Conservation (phyloP, 108 stramenopile genomes). For the Chaetoceros tenuissimus region DNA sequence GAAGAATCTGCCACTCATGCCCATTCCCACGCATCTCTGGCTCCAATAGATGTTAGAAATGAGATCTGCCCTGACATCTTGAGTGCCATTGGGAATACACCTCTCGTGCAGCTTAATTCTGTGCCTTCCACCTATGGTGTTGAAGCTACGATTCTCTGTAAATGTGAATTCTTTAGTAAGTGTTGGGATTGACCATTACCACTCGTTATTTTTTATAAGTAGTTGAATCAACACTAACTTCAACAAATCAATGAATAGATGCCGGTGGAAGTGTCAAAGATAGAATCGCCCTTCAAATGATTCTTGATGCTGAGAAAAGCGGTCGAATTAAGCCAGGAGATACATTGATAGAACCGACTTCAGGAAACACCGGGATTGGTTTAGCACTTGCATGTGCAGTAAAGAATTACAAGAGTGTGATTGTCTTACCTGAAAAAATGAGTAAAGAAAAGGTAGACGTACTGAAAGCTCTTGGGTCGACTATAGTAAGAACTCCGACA, state of each 20-base stretch:
- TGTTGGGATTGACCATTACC: too few relatives aligned
- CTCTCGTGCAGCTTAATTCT: constrained; percentile 57
- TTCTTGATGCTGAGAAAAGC: constrained; percentile 51
- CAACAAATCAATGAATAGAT: too few relatives aligned
- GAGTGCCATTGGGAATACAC: constrained; percentile 68
- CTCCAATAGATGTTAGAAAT: too few relatives aligned
- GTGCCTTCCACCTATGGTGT: constrained; percentile 25
- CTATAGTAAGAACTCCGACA: constrained; percentile 89
- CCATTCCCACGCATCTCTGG: too few relatives aligned
- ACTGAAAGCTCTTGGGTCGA: constrained; percentile 84
- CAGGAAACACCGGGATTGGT: constrained; percentile 95
- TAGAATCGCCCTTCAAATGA: constrained; percentile 81
- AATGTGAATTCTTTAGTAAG: constrained; percentile 75
- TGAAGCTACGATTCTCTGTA: constrained; percentile 58
- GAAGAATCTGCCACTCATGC: too few relatives aligned
- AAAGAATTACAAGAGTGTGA: constrained; percentile 83
- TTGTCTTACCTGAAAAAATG: constrained; percentile 93
- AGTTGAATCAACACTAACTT: too few relatives aligned
- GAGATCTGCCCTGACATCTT: constrained; percentile 26
- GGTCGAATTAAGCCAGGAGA: constrained; percentile 81
- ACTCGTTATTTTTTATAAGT: too few relatives aligned
- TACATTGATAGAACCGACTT: constrained; percentile 93
- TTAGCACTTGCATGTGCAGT: constrained; percentile 84
- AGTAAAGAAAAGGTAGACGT: constrained; percentile 91
- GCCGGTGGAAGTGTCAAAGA: constrained; percentile 91